Evolutionary conservation across 768 basidiomycete species (phyloP), one percentile per base, ranked within the genome.

Genomic region (Pisolithus orientalis): DNA sequence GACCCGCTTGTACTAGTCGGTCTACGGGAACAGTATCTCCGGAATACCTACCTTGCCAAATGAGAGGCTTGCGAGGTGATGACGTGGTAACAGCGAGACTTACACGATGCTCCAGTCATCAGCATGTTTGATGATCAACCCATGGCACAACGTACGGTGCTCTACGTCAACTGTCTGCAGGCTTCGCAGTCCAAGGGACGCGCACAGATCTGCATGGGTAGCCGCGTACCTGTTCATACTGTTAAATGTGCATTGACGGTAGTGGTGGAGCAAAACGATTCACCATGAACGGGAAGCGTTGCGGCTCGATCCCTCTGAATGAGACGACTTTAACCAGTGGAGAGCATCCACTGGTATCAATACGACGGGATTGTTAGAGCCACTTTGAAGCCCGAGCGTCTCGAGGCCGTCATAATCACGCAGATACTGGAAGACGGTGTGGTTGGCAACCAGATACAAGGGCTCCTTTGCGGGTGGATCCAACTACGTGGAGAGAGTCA

Each of bases 1-100:
- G 61, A 0, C 89, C 94, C 0, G 80, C 83, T 42, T 73, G 64
- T 24, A 85, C 80, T 4, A 98, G 73, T 27, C 73, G 74, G 10
- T 84, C 72, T 8, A 84, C 80, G 0, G 95, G 94, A 63, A 79
- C 75, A 1, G 94, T 97, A 65, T 98, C 95, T 5, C 85, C 94
- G 4, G 95, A 97, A 63, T 89, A 98, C 21, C 94, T 95, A 57
- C 34, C 14, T 38, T 16, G 55, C 5, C 5, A 29, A 27, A 56
- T 47, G 55, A 49, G 11, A 21, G 21, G 5, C 32, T 9, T 13
- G 27, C 29, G 27, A 7, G 7, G 27, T 11, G 9, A 49, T 34
- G 31, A 39, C 13, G 5, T 44, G 32, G 37, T 21, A 8, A 7
- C 16, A 16, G 6, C 29, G 2, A n/a, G 3, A 21, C 79, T 47